Evolutionary conservation across 2,329 filamentous ascomycete genomes (phyloP).

Genomic region (Calonectria hawksworthii): DNA sequence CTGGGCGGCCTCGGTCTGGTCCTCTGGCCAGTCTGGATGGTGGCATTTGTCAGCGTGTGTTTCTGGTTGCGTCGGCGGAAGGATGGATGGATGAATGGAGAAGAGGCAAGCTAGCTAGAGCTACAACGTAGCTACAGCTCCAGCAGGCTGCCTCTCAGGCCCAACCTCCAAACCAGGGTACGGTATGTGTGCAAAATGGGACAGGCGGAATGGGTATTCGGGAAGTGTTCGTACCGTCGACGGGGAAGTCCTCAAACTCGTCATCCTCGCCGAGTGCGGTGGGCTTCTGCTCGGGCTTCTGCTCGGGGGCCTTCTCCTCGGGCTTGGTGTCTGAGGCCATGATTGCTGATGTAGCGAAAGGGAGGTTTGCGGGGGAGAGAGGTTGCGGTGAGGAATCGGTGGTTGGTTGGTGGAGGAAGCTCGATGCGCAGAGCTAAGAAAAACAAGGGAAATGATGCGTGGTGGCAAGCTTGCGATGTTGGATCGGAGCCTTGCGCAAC

Average conservation of each 20-base stretch:
- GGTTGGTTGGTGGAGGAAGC: background rate
- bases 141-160: background rate
- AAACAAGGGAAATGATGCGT: background rate
- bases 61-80: background rate
- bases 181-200: background rate
- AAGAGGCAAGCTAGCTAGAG: background rate
- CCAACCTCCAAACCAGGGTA: too few relatives aligned
- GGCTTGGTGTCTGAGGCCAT: conserved; percentile 47
- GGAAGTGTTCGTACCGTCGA: conserved; percentile 77
- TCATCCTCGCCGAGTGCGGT: conserved; percentile 93
- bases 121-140: background rate
- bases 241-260: conserved; percentile 98
- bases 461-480: conserved; percentile 6
- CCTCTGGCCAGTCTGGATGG: conserved; percentile 86
- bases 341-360: background rate
- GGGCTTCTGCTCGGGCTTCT: conserved; percentile 52
- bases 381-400: background rate
- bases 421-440: background rate
- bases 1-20: conserved; percentile 87
- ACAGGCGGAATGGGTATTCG: accelerated
- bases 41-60: conserved; percentile 2
- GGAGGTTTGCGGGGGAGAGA: background rate
- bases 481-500: conserved; percentile 34
- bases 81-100: background rate
- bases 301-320: conserved; percentile 43